These are phyloP conservation scores for Leptographium wingfieldii DNA, from an alignment of 2,329 filamentous ascomycete genomes.

Conservation along the genomic window DNA sequence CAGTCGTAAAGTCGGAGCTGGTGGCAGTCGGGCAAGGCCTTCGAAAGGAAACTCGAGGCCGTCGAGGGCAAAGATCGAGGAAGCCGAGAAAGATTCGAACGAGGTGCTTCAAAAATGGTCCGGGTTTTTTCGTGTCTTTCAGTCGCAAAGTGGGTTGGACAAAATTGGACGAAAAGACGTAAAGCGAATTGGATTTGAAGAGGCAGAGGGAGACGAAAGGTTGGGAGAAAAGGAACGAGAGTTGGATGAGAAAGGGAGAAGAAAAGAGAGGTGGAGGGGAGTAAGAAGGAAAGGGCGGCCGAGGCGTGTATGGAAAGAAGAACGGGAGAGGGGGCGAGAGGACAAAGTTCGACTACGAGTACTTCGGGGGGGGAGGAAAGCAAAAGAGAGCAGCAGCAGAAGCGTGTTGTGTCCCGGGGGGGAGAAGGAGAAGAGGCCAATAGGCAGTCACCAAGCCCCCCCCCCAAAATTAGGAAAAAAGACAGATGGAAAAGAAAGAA, in stretches of 20 bases:
- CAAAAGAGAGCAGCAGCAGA: neutral
- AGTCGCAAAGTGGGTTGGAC: neutral
- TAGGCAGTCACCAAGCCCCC: neutral
- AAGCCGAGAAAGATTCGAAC: neutral
- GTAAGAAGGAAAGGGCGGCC: constrained; percentile 1
- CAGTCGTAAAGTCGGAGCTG: neutral
- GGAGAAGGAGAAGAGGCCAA: constrained; percentile 4
- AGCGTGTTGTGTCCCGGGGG: neutral
- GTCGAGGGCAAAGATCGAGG: neutral
- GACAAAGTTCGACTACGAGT: neutral
- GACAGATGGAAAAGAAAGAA: constrained; percentile 3
- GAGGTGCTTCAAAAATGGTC: neutral
- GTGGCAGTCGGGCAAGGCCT: neutral
- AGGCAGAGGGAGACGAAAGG: neutral
- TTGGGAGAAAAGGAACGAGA: constrained; percentile 1
- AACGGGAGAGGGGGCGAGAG: constrained; percentile 2
- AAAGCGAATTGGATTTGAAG: neutral
- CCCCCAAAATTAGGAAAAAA: constrained; percentile 5
- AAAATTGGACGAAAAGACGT: neutral
- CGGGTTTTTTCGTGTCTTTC: neutral
- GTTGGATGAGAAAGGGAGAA: constrained; percentile 4
- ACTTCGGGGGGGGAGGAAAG: neutral
- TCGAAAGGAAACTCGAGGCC: neutral
- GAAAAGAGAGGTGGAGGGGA: neutral
- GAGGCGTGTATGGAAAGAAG: neutral